A percentile compares a stretch with the other conserved stretches of the same genome.
Evolutionary conservation across 139 green algal species (phyloP).

Genomic region (Coelastrella sp.): DNA sequence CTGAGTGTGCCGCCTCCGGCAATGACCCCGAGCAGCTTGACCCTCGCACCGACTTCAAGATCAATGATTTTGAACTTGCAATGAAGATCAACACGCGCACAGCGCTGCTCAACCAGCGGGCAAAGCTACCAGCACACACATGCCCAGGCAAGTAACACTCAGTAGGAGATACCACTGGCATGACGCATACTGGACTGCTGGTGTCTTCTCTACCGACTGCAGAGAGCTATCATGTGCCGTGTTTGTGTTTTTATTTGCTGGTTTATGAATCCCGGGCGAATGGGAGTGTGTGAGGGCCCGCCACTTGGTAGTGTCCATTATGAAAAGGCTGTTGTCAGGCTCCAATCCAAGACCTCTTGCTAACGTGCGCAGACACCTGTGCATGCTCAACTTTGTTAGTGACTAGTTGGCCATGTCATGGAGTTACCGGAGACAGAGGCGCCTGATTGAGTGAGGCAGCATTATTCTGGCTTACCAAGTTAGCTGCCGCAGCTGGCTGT

Average conservation of each 20-base stretch:
- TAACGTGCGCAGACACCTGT: no score
- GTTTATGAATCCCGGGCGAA: no score
- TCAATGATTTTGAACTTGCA: conserved; percentile 52
- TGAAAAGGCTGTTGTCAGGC: no score
- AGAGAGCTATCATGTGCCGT: neutral
- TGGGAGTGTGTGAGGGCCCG: no score
- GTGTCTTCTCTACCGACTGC: neutral
- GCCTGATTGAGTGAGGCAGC: no score
- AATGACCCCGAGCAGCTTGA: conserved; percentile 41
- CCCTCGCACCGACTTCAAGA: conserved; percentile 53
- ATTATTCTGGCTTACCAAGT: neutral
- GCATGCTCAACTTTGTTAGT: no score
- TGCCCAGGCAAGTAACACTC: conserved; percentile 49
- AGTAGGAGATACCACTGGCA: neutral
- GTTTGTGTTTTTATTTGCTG: no score
- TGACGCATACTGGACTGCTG: neutral
- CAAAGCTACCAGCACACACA: conserved; percentile 57
- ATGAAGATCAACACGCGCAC: conserved; percentile 55
- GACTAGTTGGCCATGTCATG: no score
- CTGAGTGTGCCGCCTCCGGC: conserved; percentile 20
- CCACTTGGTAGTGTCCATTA: no score
- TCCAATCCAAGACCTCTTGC: no score
- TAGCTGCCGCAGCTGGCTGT: neutral
- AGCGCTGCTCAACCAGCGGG: conserved; percentile 55
- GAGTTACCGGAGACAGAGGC: no score